Evolutionary conservation across 805 yeast genomes (phyloP).

Genomic region (Kluyveromyces wickerhamii): DNA sequence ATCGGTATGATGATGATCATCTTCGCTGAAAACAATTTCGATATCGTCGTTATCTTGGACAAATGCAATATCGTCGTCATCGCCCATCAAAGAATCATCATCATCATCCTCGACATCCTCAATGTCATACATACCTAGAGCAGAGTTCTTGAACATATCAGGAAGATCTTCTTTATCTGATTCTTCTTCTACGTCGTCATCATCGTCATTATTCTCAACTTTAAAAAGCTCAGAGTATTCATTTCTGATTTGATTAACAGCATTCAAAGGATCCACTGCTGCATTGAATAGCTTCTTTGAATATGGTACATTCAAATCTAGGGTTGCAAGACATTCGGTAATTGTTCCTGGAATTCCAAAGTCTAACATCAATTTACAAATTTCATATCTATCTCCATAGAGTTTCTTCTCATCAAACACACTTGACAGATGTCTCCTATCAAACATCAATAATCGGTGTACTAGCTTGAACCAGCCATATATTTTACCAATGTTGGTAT

Average conservation of each 20-base stretch:
- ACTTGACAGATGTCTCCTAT: constrained; percentile 31
- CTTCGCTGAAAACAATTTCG: constrained; percentile 29
- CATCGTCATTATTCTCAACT: constrained; percentile 51
- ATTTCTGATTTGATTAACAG: constrained; percentile 48
- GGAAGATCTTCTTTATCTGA: constrained; percentile 66
- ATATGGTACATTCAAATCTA: constrained; percentile 70
- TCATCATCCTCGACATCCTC: constrained; percentile 62
- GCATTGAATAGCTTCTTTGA: constrained; percentile 51
- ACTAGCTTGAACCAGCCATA: constrained; percentile 27
- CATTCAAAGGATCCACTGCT: constrained; percentile 50
- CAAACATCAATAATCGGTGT: constrained; percentile 22
- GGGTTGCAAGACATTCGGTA: constrained; percentile 49
- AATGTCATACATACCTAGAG: constrained; percentile 89
- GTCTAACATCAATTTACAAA: constrained; percentile 63
- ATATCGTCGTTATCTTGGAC: constrained; percentile 31
- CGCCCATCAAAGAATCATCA: constrained; percentile 42
- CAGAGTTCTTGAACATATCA: constrained; percentile 77
- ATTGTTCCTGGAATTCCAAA: constrained; percentile 52
- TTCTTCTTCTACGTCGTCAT: constrained; percentile 50
- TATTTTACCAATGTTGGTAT: constrained; percentile 22
- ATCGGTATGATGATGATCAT: constrained; percentile 25
- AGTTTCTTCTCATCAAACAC: constrained; percentile 40
- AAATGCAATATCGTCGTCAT: constrained; percentile 36
- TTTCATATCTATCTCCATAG: constrained; percentile 52
- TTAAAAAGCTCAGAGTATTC: constrained; percentile 52